Base-by-base conservation (phyloP, 768 basidiomycete species). In the Gymnopilus dilepis region DNA sequence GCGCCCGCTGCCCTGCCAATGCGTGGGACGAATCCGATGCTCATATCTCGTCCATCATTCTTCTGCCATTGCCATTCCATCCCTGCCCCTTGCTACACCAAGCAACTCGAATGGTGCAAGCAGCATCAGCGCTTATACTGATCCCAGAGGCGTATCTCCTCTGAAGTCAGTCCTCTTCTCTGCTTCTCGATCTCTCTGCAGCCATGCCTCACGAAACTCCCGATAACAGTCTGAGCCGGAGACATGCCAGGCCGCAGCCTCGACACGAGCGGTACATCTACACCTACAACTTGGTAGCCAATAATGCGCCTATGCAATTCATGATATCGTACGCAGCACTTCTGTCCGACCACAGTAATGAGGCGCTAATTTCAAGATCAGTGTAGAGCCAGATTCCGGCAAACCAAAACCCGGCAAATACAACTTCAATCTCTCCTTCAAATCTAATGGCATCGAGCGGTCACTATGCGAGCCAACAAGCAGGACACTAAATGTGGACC, bases 371-470 rank as follows among this genome's bases (percentile, higher is more conserved):
- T 57, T 40, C 52, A 13, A 19, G 42, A 45, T 21, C 50, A 58
- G 83, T 11, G 83, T 83, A 45, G 81, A 84, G 67, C 80, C 82
- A 6, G 67, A 70, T 52, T 72, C 74, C 30, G 80, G 80, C 11
- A 73, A 62, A 59, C 75, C 81, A n/a, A 67, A 69, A 26, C 67
- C 77, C 5, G 82, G 82, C 26, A 80, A 81, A 63, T 87, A 83
- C 67, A 77, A 75, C 8, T 84, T 90, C 56, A 79, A 79, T 24
- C 74, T 90, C 6, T 82, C 84, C 15, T 72, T 87, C 67, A 84
- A 83, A 72, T 73, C 78, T 21, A 83, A 86, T 63, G 78, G 81
- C 6, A 77, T 88, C 47, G 86, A 88, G 72, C 78, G 87, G 12
- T 74, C 78, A 12, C 53, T 89, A 17, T 77, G 82, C 52, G 79